phyloP scores from a whole-genome alignment of 495 filamentous ascomycete genomes.

The Aspergillus conjunctus region DNA sequence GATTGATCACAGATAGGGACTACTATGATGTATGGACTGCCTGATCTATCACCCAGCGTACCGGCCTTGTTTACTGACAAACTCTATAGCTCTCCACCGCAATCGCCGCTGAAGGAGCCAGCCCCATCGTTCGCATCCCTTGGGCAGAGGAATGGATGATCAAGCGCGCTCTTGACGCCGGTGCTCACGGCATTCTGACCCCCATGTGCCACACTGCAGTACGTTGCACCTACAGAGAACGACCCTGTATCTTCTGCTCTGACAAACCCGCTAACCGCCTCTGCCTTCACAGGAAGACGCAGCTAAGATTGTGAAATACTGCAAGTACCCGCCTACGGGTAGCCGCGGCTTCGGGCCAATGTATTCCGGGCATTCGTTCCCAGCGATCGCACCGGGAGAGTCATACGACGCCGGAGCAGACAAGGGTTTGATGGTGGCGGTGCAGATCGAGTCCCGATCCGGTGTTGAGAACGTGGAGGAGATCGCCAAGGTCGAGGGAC shows the following conservation, averaged over 20 bases:
- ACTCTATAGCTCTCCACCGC: conserved; percentile 34
- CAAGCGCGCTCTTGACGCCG: conserved; percentile 70
- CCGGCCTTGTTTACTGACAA: not conserved
- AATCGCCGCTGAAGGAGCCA: conserved; percentile 64
- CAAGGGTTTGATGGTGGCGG: conserved; percentile 37
- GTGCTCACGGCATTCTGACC: conserved; percentile 61
- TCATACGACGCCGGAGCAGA: conserved; percentile 43
- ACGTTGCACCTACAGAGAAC: not conserved
- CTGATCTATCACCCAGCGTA: too few species aligned
- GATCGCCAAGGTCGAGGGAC: conserved; percentile 48
- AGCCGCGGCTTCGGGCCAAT: conserved; percentile 63
- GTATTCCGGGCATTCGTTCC: conserved; percentile 33
- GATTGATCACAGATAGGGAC: conserved; percentile 53
- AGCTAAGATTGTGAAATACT: conserved; percentile 57
- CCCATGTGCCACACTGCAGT: conserved; percentile 37
- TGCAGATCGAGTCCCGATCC: conserved; percentile 52
- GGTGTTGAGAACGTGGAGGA: conserved; percentile 53
- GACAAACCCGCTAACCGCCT: not conserved
- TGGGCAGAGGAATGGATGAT: conserved; percentile 69
- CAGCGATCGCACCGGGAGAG: conserved; percentile 39
- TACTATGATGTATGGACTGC: conserved; percentile 18
- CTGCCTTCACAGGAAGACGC: conserved; percentile 51
- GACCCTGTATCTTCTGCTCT: not conserved
- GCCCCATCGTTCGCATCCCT: conserved; percentile 67
- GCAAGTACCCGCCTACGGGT: conserved; percentile 68